Conservation (phyloP, 371 early-diverging fungal species). For the Syncephalastrum monosporum region DNA sequence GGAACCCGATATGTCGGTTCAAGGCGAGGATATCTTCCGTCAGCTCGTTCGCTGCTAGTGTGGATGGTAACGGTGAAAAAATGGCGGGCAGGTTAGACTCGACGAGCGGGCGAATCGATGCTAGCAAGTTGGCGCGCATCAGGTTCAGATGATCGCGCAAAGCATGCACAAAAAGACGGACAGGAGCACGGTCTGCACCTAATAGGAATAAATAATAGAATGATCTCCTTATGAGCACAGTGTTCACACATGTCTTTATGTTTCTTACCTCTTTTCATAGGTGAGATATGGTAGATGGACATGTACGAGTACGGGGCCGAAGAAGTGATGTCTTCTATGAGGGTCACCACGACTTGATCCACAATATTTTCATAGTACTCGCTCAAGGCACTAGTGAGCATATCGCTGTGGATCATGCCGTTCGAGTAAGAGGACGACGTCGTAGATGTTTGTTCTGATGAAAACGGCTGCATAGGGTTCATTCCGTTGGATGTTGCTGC, state of each 20-base stretch:
- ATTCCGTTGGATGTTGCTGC: too few species aligned
- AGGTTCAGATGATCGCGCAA: conserved; percentile 25
- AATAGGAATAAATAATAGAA: too few species aligned
- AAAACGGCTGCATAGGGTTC: too few species aligned
- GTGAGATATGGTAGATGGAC: conserved; percentile 11
- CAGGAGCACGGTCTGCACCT: conserved; percentile 12
- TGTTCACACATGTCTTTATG: too few species aligned
- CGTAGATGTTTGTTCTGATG: too few species aligned
- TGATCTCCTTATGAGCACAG: too few species aligned
- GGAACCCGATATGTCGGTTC: conserved; percentile 25
- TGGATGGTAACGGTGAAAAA: conserved; percentile 4
- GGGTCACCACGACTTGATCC: conserved; percentile 40
- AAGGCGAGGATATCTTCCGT: conserved; percentile 15
- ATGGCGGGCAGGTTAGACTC: conserved; percentile 21
- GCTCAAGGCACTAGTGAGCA: conserved; percentile 14
- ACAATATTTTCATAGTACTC: conserved; percentile 49
- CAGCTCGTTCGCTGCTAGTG: conserved; percentile 9
- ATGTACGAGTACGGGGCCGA: conserved; percentile 28
- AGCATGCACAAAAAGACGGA: conserved; percentile 20
- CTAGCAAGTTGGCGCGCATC: conserved; percentile 20
- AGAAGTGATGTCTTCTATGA: conserved; percentile 27
- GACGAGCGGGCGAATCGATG: conserved; percentile 28
- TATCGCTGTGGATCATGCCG: too few species aligned
- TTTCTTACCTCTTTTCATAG: too few species aligned
- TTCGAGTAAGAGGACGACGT: too few species aligned